phyloP scores from a whole-genome alignment of 106 monocot genomes.

The Dioscorea dumetorum region DNA sequence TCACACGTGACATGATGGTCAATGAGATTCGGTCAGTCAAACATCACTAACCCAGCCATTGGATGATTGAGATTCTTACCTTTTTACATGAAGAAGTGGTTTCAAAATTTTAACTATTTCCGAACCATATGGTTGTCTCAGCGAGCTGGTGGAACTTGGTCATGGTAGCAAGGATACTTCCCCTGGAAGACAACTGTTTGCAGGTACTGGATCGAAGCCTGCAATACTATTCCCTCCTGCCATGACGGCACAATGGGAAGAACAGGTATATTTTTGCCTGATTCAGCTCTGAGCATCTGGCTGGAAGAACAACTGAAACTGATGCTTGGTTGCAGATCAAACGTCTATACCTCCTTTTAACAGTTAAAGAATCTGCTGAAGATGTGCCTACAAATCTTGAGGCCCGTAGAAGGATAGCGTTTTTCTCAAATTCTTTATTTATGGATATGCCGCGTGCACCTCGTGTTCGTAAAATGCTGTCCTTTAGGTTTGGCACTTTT shows the following conservation, averaged over 20 bases:
- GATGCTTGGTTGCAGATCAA: slow-evolving; percentile 56
- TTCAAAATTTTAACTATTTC: neutral
- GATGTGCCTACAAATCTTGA: slow-evolving; percentile 97
- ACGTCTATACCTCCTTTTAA: slow-evolving; percentile 77
- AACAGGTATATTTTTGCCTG: slow-evolving; percentile 48
- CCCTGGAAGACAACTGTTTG: slow-evolving; percentile 91
- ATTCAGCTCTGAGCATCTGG: neutral
- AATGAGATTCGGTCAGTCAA: slow-evolving; percentile 77
- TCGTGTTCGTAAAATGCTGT: slow-evolving; percentile 92
- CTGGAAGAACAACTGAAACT: slow-evolving; percentile 1
- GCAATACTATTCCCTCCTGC: slow-evolving; percentile 77
- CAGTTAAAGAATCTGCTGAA: slow-evolving; percentile 94
- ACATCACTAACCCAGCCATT: neutral
- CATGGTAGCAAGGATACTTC: slow-evolving; percentile 90
- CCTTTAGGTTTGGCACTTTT: slow-evolving; percentile 62
- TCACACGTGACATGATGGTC: slow-evolving; percentile 98
- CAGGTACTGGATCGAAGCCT: slow-evolving; percentile 84
- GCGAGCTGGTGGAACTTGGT: slow-evolving; percentile 92
- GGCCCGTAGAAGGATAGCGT: slow-evolving; percentile 87
- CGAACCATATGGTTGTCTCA: slow-evolving; percentile 10
- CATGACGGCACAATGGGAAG: slow-evolving; percentile 95
- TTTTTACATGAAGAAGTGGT: neutral
- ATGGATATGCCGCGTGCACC: slow-evolving; percentile 99
- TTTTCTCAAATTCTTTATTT: slow-evolving; percentile 96
- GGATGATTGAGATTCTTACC: neutral